Evolutionary conservation across 1,284 basidiomycete genomes (phyloP).

Genomic region (Entoloma clypeatum): DNA sequence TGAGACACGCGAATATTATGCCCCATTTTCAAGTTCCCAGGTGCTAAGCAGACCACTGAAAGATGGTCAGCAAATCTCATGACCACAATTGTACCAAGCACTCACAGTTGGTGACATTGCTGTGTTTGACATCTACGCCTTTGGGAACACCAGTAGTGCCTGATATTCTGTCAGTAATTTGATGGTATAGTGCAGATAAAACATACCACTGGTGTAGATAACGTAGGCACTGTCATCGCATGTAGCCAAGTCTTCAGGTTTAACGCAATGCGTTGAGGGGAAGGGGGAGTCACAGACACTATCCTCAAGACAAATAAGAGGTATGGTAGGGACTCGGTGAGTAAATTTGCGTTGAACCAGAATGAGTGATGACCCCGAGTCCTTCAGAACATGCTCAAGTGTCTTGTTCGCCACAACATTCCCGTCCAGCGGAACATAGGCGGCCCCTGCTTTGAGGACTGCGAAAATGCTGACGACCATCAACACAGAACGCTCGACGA

Average conservation of each 20-base stretch:
- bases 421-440: conserved; percentile 55
- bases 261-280: conserved; percentile 25
- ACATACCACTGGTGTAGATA: conserved; percentile 54
- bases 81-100: too few relatives aligned
- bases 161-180: conserved; percentile 18
- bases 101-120: conserved; percentile 53
- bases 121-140: conserved; percentile 53
- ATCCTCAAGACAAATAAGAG: conserved; percentile 41
- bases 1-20: conserved; percentile 55
- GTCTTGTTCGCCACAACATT: conserved; percentile 52
- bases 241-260: conserved; percentile 36
- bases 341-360: conserved; percentile 44
- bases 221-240: conserved; percentile 48
- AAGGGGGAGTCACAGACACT: conserved; percentile 25
- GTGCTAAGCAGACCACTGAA: conserved; percentile 47
- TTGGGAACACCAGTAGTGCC: conserved; percentile 57
- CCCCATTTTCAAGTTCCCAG: conserved; percentile 53
- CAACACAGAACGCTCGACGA: conserved; percentile 48
- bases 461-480: conserved; percentile 53
- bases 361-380: conserved; percentile 41
- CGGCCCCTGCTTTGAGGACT: conserved; percentile 50
- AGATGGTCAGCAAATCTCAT: too few relatives aligned
- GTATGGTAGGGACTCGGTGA: conserved; percentile 32
- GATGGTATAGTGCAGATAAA: conserved; percentile 5
- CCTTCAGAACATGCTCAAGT: conserved; percentile 44